These are phyloP conservation scores for Thecaphora thlaspeos DNA, from an alignment of 1,284 basidiomycete species.

Conservation along the genomic window DNA sequence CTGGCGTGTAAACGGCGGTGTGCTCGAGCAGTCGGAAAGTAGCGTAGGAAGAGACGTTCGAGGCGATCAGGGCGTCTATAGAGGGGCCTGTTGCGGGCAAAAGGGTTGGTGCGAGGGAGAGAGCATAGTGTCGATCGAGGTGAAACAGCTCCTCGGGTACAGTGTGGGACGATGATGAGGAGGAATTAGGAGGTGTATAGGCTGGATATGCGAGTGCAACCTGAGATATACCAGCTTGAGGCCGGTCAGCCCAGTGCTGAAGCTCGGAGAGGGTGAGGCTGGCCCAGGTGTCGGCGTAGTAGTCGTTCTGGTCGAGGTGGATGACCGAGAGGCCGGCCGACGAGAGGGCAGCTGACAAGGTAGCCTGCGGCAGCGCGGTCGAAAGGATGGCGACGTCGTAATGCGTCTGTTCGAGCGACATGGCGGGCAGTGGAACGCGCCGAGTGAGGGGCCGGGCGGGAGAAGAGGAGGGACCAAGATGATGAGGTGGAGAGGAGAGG, in stretches of 20 bases:
- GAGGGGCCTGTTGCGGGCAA: conserved; percentile 77
- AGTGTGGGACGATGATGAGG: background rate
- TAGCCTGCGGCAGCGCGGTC: conserved; percentile 73
- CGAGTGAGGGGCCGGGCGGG: background rate
- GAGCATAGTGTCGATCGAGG: conserved; percentile 67
- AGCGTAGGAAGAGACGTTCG: conserved; percentile 85
- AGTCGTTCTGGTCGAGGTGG: conserved; percentile 78
- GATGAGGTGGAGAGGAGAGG: too few species aligned
- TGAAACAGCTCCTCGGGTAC: conserved; percentile 13
- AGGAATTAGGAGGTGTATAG: background rate
- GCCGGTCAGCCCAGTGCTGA: conserved; percentile 64
- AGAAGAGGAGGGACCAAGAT: conserved; percentile 2
- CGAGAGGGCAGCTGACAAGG: conserved; percentile 65
- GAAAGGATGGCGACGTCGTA: conserved; percentile 84
- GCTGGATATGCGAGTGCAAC: conserved; percentile 18
- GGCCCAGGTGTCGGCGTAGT: conserved; percentile 83
- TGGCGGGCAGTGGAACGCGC: background rate
- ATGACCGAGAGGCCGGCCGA: conserved; percentile 82
- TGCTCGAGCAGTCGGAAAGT: conserved; percentile 80
- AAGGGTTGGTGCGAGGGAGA: conserved; percentile 79
- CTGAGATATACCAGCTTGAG: background rate
- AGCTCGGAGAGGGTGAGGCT: conserved; percentile 80
- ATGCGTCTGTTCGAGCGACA: conserved; percentile 46
- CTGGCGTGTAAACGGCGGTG: conserved; percentile 15
- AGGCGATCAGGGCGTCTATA: conserved; percentile 76